Base-by-base conservation (phyloP, 768 basidiomycete genomes). In the Rhodotorula paludigena region DNA sequence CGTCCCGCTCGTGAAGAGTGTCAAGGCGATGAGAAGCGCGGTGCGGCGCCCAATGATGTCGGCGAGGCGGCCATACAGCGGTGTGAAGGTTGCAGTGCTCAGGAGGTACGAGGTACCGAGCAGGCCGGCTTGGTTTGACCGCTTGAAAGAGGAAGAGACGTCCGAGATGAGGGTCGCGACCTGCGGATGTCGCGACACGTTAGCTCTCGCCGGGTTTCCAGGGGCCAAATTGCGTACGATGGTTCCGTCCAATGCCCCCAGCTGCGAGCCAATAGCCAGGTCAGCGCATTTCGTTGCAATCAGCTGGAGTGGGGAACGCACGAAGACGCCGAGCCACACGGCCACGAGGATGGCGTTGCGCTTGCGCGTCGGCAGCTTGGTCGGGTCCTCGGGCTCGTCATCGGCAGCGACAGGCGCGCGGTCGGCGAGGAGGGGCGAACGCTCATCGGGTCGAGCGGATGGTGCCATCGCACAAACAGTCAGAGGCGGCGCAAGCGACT, bases 1-100 rank as follows among this genome's bases (percentile, higher is more conserved):
- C 3, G 92, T 97, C 30, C 93, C 93, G 67, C 84, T 81, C 3
- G 90, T 89, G 81, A 97, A 96, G 68, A 96, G 81, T 69, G 84
- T 81, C 64, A 93, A 79, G 16, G 87, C 92, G 53, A 90, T 80
- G 69, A 96, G 81, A 87, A 92, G 90, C 25, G 93, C 89, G 49
- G 87, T 86, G 78, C 88, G 88, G 53, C 93, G 83, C 11, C 80
- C 80, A 59, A 79, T 76, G 63, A 80, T 78, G 51, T 79, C 78
- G 55, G 74, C 73, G 39, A 79, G 64, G 32, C 78, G 69, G 0
- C 78, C 79, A 53, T 80, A 80, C 23, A 78, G 73, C 18, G 70
- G 73, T 1, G 76, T 76, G 56, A 74, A 75, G 70, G 61, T 77
- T 73, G 76, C 73, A 25, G 70, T 60, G 60, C 64, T 68, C 57